Conservation (phyloP, 2,329 filamentous ascomycete genomes). For the Alternaria atra region DNA sequence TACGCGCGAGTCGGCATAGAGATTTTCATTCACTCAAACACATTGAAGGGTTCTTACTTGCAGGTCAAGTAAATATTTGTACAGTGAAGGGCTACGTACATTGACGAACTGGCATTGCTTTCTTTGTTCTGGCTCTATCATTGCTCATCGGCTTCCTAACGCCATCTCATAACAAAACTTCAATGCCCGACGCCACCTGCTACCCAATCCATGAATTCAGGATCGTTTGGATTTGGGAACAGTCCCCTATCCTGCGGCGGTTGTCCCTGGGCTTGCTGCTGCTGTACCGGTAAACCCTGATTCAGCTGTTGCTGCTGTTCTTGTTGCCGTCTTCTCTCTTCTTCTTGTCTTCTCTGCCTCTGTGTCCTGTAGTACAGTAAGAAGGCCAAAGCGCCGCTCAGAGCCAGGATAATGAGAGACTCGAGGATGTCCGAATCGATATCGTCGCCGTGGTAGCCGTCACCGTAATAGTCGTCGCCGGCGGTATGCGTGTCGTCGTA, state of each 20-base stretch:
- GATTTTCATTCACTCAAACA: background rate
- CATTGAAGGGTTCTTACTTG: background rate
- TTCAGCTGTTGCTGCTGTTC: slow-evolving; percentile 45
- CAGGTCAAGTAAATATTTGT: background rate
- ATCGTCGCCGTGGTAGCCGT: slow-evolving; percentile 61
- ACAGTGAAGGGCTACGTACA: background rate
- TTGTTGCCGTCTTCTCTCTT: slow-evolving; percentile 44
- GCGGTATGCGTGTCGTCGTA: slow-evolving; percentile 50
- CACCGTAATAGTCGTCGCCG: slow-evolving; percentile 65
- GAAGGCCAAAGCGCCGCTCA: slow-evolving; percentile 77
- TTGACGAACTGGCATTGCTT: background rate
- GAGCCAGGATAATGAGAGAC: slow-evolving; percentile 80
- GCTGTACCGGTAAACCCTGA: slow-evolving; percentile 20
- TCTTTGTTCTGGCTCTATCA: background rate
- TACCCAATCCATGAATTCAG: slow-evolving; percentile 73
- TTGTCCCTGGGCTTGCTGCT: slow-evolving; percentile 40
- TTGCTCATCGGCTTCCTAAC: background rate
- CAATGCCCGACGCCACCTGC: slow-evolving; percentile 72
- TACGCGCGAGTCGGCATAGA: background rate
- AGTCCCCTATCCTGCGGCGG: slow-evolving; percentile 61
- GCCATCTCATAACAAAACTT: background rate
- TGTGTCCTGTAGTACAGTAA: slow-evolving; percentile 84
- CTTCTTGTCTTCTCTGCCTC: slow-evolving; percentile 59
- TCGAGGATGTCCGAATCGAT: slow-evolving; percentile 84
- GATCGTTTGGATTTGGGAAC: slow-evolving; percentile 73